Base-by-base conservation (phyloP, 371 early-diverging fungal species). In the Mortierella sp. region DNA sequence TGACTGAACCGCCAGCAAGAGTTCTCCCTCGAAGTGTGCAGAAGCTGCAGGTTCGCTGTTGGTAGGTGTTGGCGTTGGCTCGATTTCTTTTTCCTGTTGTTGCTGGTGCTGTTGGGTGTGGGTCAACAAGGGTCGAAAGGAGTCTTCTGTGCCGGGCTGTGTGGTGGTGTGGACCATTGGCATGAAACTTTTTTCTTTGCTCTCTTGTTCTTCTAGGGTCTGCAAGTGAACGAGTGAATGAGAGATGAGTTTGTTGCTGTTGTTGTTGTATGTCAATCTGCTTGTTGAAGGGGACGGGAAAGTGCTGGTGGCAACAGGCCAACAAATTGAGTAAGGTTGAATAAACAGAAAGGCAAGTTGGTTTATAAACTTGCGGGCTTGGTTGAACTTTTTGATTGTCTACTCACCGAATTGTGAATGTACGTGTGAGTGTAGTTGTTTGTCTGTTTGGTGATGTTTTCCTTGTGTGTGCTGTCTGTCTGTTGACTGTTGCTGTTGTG, bases 121-220 rank as follows among this genome's bases (percentile, higher is more conserved):
- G 41, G n/a, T 24, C 60, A 60, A 63, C 54, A 35, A 56, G 70
- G 51, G 43, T 18, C 68, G 63, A 54, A 71, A 46, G 21, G 71
- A 46, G 58, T 51, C 55, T 38, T 68, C 72, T 32, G 60, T 63
- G 58, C 71, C 68, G 41, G 63, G 60, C 44, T 58, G 54, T 35
- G 77, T 43, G n/a, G 77, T 29, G 5, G 70, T 43, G 55, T 81
- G 81, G 54, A 75, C 78, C 51, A 71, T 75, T 24, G 49, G 78
- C 71, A 77, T 82, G 41, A 41, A 41, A 68, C 68, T 38, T 21
- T 35, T 38, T 38, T 35, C 41, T 63, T 32, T 8, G 32, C 35
- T 35, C 51, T 51, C 51, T 49, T 43, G 38, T 38, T 71, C 29
- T 49, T 73, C 51, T 38, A 49, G 7, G 27, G 54, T 54, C 38